These are phyloP conservation scores for Phytopythium cucurbitacearum DNA, from an alignment of 352 stramenopile genomes.

Conservation along the genomic window DNA sequence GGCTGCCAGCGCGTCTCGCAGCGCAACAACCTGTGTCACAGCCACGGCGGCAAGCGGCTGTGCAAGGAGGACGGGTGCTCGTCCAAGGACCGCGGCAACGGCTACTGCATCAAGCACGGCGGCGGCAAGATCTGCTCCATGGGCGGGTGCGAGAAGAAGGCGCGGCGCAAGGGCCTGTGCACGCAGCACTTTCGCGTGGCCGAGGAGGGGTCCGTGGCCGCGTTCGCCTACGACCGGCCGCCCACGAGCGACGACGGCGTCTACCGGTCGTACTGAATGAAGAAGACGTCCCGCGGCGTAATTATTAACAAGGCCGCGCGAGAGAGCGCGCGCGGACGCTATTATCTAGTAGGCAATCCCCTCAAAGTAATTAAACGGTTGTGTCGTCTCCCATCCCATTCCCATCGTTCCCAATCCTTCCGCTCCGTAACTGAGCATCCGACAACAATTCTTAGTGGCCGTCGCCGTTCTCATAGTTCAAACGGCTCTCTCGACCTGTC, in stretches of 20 bases:
- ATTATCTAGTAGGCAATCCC: too few species aligned
- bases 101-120: conserved; percentile 82
- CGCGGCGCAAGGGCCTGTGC: conserved; percentile 73
- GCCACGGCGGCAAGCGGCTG: conserved; percentile 76
- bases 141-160: conserved; percentile 74
- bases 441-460: too few species aligned
- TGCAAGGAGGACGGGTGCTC: conserved; percentile 74
- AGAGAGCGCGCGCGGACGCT: too few species aligned
- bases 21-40: conserved; percentile 82
- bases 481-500: too few species aligned
- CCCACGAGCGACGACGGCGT: background rate
- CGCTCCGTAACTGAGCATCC: too few species aligned
- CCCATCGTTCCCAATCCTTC: too few species aligned
- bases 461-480: too few species aligned
- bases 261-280: conserved; percentile 5
- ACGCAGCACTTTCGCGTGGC: conserved; percentile 74
- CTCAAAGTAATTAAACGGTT: too few species aligned
- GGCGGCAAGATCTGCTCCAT: conserved; percentile 80
- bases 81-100: conserved; percentile 80
- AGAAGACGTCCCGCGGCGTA: too few species aligned
- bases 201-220: conserved; percentile 17
- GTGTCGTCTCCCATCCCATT: too few species aligned
- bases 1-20: conserved; percentile 76
- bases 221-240: background rate
- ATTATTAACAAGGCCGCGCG: too few species aligned